Percentiles rank a stretch among this genome's conserved stretches.
These are phyloP conservation scores for Ascochyta fabae DNA, from an alignment of 2,329 filamentous ascomycete genomes.

Conservation along the genomic window DNA sequence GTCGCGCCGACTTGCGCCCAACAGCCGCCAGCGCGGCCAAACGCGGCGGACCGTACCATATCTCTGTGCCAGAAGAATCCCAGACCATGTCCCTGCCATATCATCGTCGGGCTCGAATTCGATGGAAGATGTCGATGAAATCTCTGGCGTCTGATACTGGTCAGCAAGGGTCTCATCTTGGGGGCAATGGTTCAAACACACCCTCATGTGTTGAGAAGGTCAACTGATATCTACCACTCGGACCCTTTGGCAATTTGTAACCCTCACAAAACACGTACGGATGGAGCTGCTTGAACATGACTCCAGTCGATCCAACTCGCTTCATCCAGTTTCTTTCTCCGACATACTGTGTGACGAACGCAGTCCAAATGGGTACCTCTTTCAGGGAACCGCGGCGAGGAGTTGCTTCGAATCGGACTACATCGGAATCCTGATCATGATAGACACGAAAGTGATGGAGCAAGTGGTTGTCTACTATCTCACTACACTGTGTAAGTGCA, in stretches of 20 bases:
- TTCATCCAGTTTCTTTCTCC: constrained; percentile 57
- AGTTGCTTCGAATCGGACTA: constrained; percentile 64
- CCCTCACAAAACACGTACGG: constrained; percentile 61
- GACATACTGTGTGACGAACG: constrained; percentile 52
- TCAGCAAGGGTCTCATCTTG: not conserved
- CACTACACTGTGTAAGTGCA: constrained; percentile 44
- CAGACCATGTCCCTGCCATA: not conserved
- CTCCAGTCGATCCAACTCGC: constrained; percentile 49
- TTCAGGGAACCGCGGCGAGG: constrained; percentile 60
- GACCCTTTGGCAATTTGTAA: constrained; percentile 50
- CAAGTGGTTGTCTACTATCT: constrained; percentile 60
- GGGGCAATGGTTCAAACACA: constrained; percentile 16
- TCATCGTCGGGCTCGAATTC: constrained; percentile 28
- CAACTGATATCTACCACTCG: constrained; percentile 41
- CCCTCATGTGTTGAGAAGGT: constrained; percentile 44
- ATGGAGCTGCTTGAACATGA: constrained; percentile 59
- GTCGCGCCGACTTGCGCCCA: constrained; percentile 10
- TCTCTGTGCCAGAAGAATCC: not conserved
- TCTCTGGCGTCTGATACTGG: constrained; percentile 31
- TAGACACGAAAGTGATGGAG: constrained; percentile 63
- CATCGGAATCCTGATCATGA: constrained; percentile 58
- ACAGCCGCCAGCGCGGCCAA: constrained; percentile 6
- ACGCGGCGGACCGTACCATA: not conserved
- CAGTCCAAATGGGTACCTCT: constrained; percentile 66
- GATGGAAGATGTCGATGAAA: constrained; percentile 44